Base-by-base conservation (phyloP, 352 stramenopile species). In the Plasmopara halstedii region DNA sequence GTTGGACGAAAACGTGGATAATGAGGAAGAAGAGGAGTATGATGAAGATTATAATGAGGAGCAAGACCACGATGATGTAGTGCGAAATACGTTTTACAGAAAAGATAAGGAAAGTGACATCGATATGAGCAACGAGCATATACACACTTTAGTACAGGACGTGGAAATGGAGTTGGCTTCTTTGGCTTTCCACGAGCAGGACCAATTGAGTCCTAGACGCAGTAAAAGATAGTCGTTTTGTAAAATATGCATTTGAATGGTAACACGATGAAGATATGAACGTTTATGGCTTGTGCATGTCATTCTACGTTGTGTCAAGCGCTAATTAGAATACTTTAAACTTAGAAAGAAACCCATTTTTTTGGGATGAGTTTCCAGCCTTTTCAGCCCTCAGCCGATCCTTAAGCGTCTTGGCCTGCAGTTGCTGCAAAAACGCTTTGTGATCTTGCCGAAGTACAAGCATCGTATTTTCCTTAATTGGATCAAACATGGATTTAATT, bases 401-500 rank as follows among this genome's bases (percentile, higher is more conserved):
- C 53, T 85, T 87, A 46, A 89, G 62, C 35, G 61, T 74, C 62
- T 92, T 92, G 39, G 58, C 32, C 50, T 85, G 70, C 32, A 88
- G 62, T 42, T 84, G 70, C 45, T 67, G 50, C 42, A 78, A 76
- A 43, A 92, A 91, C 3, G 68, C 63, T 60, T 88, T 88, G 62
- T 87, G 73, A 58, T 91, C 80, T 52, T 88, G 80, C 56, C 85
- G 86, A 39, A 91, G 64, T 51, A 88, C 79, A 21, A 87, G 68
- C 61, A 91, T 78, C 17, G 80, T 89, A 58, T 85, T 88, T 56
- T 91, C 80, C 44, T 86, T 87, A 56, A 91, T 85, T 17, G 79
- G 73, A 53, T 88, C 73, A 40, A 92, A 92, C 74, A 88, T 92
- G 45, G 59, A 69, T 56, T 83, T 83, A 27, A 68, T 84, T 8